Evolutionary conservation across 2,329 filamentous ascomycete species (phyloP), one percentile per base, ranked within the genome.

Genomic region (Colletotrichum sp.): DNA sequence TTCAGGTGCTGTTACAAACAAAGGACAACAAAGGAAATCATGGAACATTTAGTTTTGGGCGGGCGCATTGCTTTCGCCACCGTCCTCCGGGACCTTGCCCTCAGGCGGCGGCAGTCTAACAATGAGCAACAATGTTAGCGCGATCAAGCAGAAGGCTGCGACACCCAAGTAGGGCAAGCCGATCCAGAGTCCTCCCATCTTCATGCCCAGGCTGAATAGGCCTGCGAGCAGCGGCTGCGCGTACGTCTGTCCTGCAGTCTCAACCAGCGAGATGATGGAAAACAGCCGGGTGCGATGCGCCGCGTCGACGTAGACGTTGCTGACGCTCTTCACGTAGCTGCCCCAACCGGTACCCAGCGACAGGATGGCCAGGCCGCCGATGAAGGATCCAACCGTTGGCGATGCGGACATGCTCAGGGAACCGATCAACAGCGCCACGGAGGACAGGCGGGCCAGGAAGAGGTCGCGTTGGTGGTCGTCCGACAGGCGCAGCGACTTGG

Each of bases 101-200:
- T 76, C 52, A 5, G 44, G 10, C 5, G 66, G 52, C 28, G 76
- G 76, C 21, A 77, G 64, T 13, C 76, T 71, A 6, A 77, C 75
- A 18, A 69, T 24, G 15, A 76, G 65, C 60, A 76, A 52, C 44
- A 77, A 15, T 1, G 34, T 64, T 36, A 77, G 28, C 3, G 49
- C 44, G 18, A 49, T 10, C 44, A 72, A 18, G 21, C 75, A 76
- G 13, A 76, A 60, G 6, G 28, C 44, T 44, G 80, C 82, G 16
- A 84, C 78, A 2, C 81, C 82, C 36, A 84, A 70, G 65, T 84
- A 83, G 16, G 82, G 82, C 49, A 84, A 55, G 3, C 82, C 82
- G 12, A 83, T 80, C 81, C 80, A 81, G 8, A 66, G 24, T 10
- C 81, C 81, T 28, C 80, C 81, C n/a, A 80, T 62, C 32, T 76